Percentiles rank a stretch among this genome's conserved stretches.
Evolutionary conservation across 2,329 filamentous ascomycete species (phyloP).

Genomic region (Calonectria crousiana): DNA sequence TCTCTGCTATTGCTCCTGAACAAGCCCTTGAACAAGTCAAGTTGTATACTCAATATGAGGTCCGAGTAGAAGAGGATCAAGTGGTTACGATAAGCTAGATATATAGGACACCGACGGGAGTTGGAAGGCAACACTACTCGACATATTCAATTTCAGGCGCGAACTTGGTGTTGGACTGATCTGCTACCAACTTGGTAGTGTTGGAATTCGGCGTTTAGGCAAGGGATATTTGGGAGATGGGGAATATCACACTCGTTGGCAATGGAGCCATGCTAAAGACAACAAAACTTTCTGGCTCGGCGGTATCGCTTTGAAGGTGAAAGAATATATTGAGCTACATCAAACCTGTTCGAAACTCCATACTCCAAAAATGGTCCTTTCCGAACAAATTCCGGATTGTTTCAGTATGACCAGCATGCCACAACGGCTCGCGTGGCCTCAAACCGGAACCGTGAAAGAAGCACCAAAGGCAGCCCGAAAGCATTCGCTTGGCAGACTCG

Average conservation of each 20-base stretch:
- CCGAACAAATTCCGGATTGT: neutral
- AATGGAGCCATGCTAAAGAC: neutral
- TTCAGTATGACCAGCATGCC: neutral
- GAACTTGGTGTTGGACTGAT: constrained; percentile 4
- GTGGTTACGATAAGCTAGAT: constrained; percentile 62
- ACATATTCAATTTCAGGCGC: constrained; percentile 17
- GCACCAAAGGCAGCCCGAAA: neutral
- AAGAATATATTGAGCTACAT: neutral
- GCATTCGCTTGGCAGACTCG: no score
- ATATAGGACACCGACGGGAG: neutral
- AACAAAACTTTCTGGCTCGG: neutral
- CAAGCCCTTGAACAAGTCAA: constrained; percentile 77
- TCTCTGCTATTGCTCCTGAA: constrained; percentile 79
- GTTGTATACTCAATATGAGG: constrained; percentile 60
- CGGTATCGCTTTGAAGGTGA: neutral
- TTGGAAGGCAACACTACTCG: neutral
- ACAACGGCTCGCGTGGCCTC: neutral
- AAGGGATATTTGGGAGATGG: neutral
- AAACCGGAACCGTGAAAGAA: no score
- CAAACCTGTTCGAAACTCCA: neutral
- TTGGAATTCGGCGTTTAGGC: constrained; percentile 19
- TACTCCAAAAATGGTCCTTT: neutral
- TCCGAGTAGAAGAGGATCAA: constrained; percentile 80
- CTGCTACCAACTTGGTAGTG: constrained; percentile 17
- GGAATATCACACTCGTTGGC: constrained; percentile 7